phyloP scores from a whole-genome alignment of 140 eudicot genomes.

The Anethum foeniculum region DNA sequence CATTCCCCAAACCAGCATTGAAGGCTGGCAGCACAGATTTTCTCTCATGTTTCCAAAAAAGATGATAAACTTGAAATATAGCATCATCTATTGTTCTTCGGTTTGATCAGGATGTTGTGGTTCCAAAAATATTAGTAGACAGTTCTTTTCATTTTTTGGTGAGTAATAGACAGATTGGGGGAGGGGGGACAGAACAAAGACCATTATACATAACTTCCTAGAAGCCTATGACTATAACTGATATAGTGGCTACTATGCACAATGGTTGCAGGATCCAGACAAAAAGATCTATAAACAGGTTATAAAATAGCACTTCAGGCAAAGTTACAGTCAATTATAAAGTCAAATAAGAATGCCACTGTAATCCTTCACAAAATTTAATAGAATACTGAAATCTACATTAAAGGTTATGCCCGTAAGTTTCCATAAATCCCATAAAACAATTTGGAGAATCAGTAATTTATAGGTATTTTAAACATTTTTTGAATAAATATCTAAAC shows the following conservation, averaged over 20 bases:
- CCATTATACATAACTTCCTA: background rate
- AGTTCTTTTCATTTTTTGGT: background rate
- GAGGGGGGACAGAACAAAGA: background rate
- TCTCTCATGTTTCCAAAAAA: background rate
- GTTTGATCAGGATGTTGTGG: background rate
- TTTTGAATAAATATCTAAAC: constrained; percentile 22
- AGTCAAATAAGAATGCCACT: background rate
- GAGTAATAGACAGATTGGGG: background rate
- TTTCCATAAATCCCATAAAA: background rate
- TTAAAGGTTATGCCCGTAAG: background rate
- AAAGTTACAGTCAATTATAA: background rate
- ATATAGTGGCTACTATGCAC: background rate
- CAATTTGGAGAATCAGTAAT: constrained; percentile 6
- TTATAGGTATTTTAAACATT: background rate
- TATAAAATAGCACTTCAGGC: background rate
- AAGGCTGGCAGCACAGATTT: background rate
- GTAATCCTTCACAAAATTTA: background rate
- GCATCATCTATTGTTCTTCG: background rate
- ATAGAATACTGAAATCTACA: background rate
- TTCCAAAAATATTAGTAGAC: background rate
- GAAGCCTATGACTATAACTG: background rate
- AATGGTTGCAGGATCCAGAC: background rate
- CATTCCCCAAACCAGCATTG: background rate
- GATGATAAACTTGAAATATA: background rate
- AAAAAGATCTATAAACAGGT: background rate